phyloP scores from a whole-genome alignment of 2,329 filamentous ascomycete species.

The Waltergamsia citrina region DNA sequence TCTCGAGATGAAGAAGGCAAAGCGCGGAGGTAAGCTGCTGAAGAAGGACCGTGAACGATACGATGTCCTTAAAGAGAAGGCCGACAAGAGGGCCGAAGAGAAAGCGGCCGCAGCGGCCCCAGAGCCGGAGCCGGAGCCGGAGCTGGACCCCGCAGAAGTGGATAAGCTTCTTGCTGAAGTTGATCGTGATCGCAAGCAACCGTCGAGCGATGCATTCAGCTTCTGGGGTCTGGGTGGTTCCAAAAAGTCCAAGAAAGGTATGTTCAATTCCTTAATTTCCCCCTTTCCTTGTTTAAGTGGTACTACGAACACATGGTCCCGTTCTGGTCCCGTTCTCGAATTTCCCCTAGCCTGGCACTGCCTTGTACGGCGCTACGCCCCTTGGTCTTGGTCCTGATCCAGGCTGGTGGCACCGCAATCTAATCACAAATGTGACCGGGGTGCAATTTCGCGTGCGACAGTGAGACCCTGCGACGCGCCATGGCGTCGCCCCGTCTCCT shows the following conservation, averaged over 20 bases:
- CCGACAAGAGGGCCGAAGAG: constrained; percentile 12
- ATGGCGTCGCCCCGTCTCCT: constrained; percentile 3
- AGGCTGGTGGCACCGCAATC: too few relatives aligned
- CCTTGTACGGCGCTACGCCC: too few relatives aligned
- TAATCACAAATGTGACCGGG: too few relatives aligned
- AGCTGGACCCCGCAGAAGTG: constrained; percentile 18
- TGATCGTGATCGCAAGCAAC: constrained; percentile 9
- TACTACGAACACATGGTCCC: too few relatives aligned
- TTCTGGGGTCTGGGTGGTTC: constrained; percentile 42
- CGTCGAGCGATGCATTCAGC: constrained; percentile 35
- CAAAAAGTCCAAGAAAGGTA: constrained; percentile 35
- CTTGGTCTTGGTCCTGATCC: too few relatives aligned
- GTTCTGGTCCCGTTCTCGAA: background rate
- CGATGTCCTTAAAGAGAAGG: constrained; percentile 11
- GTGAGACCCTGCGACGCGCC: too few relatives aligned
- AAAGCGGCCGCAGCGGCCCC: constrained; percentile 12
- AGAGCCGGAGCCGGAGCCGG: constrained; percentile 12
- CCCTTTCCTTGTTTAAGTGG: background rate
- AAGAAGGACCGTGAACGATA: constrained; percentile 17
- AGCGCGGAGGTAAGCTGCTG: constrained; percentile 11
- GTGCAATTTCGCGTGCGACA: too few relatives aligned
- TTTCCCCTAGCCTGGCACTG: background rate
- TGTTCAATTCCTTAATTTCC: constrained; percentile 2
- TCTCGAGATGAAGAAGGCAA: constrained; percentile 19
- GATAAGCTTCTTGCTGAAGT: constrained; percentile 28